Percentiles rank a stretch among this genome's conserved stretches.
Conservation (phyloP, 495 filamentous ascomycete species). For the Glonium stellatum region DNA sequence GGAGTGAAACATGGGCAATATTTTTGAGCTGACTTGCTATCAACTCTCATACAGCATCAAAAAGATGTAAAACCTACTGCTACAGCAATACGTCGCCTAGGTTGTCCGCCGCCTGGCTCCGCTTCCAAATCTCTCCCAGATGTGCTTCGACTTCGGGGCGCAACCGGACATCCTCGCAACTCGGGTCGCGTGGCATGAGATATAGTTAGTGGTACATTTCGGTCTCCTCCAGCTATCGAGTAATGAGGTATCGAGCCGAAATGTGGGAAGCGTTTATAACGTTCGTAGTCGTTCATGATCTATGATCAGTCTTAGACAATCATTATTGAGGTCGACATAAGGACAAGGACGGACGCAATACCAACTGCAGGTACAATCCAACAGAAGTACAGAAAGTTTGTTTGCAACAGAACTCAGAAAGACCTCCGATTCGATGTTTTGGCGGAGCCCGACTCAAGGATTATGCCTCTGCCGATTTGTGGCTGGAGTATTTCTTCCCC, state of each 20-base stretch:
- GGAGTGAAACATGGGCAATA: too few relatives aligned
- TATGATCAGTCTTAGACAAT: conserved; percentile 8
- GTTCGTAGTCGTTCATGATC: conserved; percentile 14
- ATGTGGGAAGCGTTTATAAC: conserved; percentile 5
- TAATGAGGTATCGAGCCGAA: neutral
- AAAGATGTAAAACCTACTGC: conserved; percentile 19
- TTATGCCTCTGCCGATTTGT: conserved; percentile 1
- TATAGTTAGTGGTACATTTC: conserved; percentile 14
- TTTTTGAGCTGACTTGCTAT: neutral
- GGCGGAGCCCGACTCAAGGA: conserved; percentile 9
- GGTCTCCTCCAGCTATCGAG: conserved; percentile 9
- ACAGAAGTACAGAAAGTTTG: conserved; percentile 17
- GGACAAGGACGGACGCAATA: conserved; percentile 5
- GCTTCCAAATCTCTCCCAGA: conserved; percentile 8
- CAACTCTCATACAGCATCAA: neutral
- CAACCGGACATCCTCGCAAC: conserved; percentile 12
- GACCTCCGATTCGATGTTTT: conserved; percentile 13
- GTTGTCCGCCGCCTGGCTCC: neutral
- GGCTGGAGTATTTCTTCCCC: neutral
- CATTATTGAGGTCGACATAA: neutral
- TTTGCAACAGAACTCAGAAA: neutral
- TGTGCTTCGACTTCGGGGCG: neutral
- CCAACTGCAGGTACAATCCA: conserved; percentile 11
- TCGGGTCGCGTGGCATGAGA: conserved; percentile 10
- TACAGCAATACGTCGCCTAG: conserved; percentile 23